Conservation (phyloP, 2,329 filamentous ascomycete species). For the Cercospora zeina region DNA sequence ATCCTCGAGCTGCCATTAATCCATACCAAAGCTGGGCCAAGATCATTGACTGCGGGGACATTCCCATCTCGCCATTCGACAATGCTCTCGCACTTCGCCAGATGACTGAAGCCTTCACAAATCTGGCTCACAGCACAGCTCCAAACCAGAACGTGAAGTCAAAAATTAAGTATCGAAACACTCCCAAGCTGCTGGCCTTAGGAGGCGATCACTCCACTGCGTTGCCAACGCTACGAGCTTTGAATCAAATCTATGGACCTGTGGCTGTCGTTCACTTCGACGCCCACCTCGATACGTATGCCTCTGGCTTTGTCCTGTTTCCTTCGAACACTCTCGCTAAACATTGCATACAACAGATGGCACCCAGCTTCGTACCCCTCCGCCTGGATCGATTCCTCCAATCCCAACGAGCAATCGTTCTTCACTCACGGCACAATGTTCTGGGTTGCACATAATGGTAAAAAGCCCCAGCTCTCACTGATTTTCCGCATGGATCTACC, state of each 20-base stretch:
- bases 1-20: constrained; percentile 78
- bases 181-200: constrained; percentile 51
- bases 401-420: constrained; percentile 62
- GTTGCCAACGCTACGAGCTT: constrained; percentile 52
- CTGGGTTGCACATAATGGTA: constrained; percentile 70
- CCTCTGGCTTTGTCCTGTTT: no score
- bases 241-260: constrained; percentile 49
- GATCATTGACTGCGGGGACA: constrained; percentile 75
- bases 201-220: constrained; percentile 55
- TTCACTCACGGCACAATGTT: constrained; percentile 93
- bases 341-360: constrained; percentile 51
- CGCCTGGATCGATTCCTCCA: constrained; percentile 62
- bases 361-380: constrained; percentile 77
- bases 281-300: constrained; percentile 68
- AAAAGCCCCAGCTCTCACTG: no score
- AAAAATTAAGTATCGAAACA: constrained; percentile 45
- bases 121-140: constrained; percentile 57
- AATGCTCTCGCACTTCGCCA: constrained; percentile 77
- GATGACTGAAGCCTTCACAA: constrained; percentile 77
- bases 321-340: not conserved
- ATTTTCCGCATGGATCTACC: no score
- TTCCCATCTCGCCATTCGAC: constrained; percentile 83
- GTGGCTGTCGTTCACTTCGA: constrained; percentile 55
- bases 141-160: constrained; percentile 43
- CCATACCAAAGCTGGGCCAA: constrained; percentile 76